Percentiles rank a stretch among this genome's conserved stretches.
phyloP scores from a whole-genome alignment of 208 protist genomes.

The Jaenimonas drosophilae region DNA sequence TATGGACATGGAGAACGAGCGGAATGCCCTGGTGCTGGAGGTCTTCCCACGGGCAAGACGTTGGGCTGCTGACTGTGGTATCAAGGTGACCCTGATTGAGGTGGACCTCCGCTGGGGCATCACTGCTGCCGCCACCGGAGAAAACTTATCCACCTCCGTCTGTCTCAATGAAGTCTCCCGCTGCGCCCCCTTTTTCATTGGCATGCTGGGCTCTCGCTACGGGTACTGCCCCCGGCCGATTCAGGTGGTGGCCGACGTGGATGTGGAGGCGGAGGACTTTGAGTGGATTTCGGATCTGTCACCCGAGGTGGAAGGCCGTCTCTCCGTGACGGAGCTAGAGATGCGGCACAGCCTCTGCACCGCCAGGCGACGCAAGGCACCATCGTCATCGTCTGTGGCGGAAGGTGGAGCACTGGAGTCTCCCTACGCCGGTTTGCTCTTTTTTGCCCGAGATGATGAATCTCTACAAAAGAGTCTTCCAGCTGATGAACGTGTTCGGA shows the following conservation, averaged over 20 bases:
- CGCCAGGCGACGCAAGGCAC: constrained; percentile 18
- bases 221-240: constrained; percentile 60
- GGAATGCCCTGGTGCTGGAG: constrained; percentile 84
- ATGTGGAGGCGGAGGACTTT: constrained; percentile 57
- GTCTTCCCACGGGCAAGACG: constrained; percentile 91
- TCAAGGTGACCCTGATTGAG: constrained; percentile 77
- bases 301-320: constrained; percentile 9
- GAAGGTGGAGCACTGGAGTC: too few relatives aligned
- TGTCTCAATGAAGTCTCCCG: constrained; percentile 93
- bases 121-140: constrained; percentile 60
- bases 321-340: constrained; percentile 94
- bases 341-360: constrained; percentile 85
- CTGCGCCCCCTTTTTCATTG: constrained; percentile 91
- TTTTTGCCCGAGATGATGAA: constrained; percentile 60
- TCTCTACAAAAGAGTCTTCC: constrained; percentile 31
- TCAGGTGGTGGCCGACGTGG: constrained; percentile 59
- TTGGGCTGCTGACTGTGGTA: constrained; percentile 37
- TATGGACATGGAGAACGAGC: constrained; percentile 95
- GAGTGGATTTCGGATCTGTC: constrained; percentile 39
- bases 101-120: constrained; percentile 96
- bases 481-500: constrained; percentile 7
- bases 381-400: not conserved
- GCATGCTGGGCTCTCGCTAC: constrained; percentile 88
- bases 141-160: constrained; percentile 72
- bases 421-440: constrained; percentile 31